Base-by-base conservation (phyloP, 2,329 filamentous ascomycete species). In the Fusarium armeniacum region DNA sequence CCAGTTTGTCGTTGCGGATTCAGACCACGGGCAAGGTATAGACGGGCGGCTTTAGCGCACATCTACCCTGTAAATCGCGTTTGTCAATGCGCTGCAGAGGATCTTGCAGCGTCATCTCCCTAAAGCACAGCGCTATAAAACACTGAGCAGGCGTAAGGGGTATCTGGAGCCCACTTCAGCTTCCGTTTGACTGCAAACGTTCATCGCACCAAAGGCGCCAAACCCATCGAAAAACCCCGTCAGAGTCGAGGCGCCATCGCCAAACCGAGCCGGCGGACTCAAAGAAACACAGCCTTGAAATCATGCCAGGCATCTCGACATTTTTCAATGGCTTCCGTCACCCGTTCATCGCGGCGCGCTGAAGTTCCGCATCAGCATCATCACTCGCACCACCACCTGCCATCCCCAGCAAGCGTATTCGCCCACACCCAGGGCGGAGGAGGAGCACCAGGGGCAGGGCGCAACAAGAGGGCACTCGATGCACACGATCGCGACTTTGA, bases 271-370 rank as follows among this genome's bases (percentile, higher is more conserved):
- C 58, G 57, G 65, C 62, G 62, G 62, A 66, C 56, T 59, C 46
- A 69, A 58, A 72, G 63, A 64, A 59, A 65, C 63, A 47, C 59
- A 70, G 65, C 69, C 59, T 66, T 69, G 70, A 64, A 76, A 81
- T 75, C 75, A 81, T 81, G 80, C 78, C 76, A 76, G 78, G 76
- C 75, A 74, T 74, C 70, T 71, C 60, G 65, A 70, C 73, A 65
- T 72, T 72, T 76, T 75, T 77, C 81, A 79, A 86, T 86, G 83
- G 83, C 84, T 75, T 85, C 84, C 74, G 77, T 82, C 78, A 84
- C 83, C 75, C 83, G 84, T 79, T 84, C 84, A 76, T 81, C 79
- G 73, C 78, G 82, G 78, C 82, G 83, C 80, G 79, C 80, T 81
- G 83, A 85, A 75, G 82, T 80, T 75, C 80, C 81, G 74, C 77